phyloP scores from a whole-genome alignment of 176 grass and related monocot genomes.

The Carex parvula region DNA sequence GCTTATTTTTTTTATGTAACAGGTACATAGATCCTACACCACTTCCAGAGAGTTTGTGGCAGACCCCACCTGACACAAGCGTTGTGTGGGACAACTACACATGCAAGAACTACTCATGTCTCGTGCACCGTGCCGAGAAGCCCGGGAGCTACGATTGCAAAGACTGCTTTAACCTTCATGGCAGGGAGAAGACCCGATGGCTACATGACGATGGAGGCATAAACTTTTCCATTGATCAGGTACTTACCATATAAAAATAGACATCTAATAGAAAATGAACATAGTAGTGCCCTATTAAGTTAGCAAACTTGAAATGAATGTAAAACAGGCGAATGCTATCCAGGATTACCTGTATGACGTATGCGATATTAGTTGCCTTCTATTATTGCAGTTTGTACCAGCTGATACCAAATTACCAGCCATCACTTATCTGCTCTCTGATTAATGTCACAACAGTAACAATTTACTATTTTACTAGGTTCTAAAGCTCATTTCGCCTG shows the following conservation, averaged over 20 bases:
- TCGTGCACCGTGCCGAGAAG: constrained; percentile 28
- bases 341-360: neutral
- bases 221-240: constrained; percentile 42
- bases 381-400: neutral
- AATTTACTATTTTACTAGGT: neutral
- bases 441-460: neutral
- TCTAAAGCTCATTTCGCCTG: neutral
- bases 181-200: constrained; percentile 45
- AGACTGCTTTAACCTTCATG: constrained; percentile 48
- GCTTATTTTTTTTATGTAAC: neutral
- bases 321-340: neutral
- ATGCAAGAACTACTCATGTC: constrained; percentile 51
- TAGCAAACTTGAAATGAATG: neutral
- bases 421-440: neutral
- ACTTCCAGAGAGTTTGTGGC: constrained; percentile 42
- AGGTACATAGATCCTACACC: constrained; percentile 34
- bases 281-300: neutral
- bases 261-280: neutral
- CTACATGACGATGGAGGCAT: constrained; percentile 27
- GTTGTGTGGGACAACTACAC: constrained; percentile 47
- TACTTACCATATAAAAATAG: constrained; percentile 23
- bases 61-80: constrained; percentile 42
- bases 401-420: neutral
- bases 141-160: constrained; percentile 45
- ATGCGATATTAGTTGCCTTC: neutral